Base-by-base conservation (phyloP, 805 yeast genomes). In the Pichia pseudocactophila region DNA sequence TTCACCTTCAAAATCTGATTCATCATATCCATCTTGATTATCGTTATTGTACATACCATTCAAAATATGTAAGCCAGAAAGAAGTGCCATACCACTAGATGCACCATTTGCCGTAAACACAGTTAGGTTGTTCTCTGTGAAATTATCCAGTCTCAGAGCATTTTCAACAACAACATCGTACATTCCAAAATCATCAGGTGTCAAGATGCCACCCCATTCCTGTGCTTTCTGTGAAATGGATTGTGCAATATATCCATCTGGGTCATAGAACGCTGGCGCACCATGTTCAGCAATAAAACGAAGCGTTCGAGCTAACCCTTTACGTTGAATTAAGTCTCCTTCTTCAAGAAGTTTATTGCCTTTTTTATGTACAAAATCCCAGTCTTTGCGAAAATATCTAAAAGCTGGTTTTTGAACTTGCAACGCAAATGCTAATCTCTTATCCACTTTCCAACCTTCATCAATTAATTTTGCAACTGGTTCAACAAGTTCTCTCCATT, bases 21-120 rank as follows among this genome's bases (percentile, higher is more conserved):
- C 56, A 54, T 71, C 68, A 48, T 78, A 84, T 9, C 42, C 41
- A 11, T 49, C 50, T 34, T 60, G 65, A 1, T 41, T 43, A 7
- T 55, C 56, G 15, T 59, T 56, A 3, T 62, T 46, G 25, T 59
- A 60, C 4, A 47, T 37, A 8, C 31, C 22, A 47, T 77, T 71
- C 63, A 82, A 68, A 26, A 87, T 74, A 37, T 77, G 75, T 37
- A 90, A 64, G 0, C 94, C 97, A 2, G 88, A 71, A 13, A 82
- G 53, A 37, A 90, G 63, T 0, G 95, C 94, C 10, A 89, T 73
- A 0, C 98, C 98, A 2, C 89, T 76, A 11, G 92, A 78, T 1
- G 89, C 79, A 1, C 96, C 95, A 27, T 70, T 70, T 15, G 84
- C 65, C 0, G 83, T 75, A 46, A 66, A 74, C 40, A 76, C 74